Evolutionary conservation across 257 asterid species (phyloP).

Genomic region (Solanum chilense): DNA sequence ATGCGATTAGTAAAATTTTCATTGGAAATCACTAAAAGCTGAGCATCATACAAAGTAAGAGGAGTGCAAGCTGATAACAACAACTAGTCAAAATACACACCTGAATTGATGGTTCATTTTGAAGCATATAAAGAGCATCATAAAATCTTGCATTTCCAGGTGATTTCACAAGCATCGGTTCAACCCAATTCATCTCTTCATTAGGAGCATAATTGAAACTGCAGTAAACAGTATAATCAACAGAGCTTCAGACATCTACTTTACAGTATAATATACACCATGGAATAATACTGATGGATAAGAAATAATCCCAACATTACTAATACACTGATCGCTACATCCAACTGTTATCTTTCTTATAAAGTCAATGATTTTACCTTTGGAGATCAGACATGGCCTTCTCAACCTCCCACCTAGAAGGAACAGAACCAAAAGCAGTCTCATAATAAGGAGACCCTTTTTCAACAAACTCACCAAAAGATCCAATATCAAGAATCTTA

Average conservation of each 20-base stretch:
- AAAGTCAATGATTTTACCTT: slow-evolving; percentile 14
- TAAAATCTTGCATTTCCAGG: slow-evolving; percentile 32
- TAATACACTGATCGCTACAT: neutral
- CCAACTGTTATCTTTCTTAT: neutral
- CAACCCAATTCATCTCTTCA: slow-evolving; percentile 9
- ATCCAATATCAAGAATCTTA: neutral
- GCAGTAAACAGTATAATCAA: neutral
- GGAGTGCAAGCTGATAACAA: neutral
- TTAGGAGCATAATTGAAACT: slow-evolving; percentile 28
- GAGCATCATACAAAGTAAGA: neutral
- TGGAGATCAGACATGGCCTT: slow-evolving; percentile 43
- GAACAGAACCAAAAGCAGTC: slow-evolving; percentile 32
- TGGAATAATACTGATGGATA: neutral
- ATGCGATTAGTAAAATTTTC: neutral
- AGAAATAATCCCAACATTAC: neutral
- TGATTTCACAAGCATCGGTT: slow-evolving; percentile 10
- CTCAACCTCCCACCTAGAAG: slow-evolving; percentile 44
- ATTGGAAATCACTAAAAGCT: neutral
- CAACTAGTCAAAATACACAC: slow-evolving; percentile 8
- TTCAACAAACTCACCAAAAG: neutral
- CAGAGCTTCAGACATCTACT: neutral
- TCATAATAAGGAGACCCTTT: neutral
- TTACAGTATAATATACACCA: neutral
- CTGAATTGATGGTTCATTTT: slow-evolving; percentile 38
- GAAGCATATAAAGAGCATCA: slow-evolving; percentile 43